These are phyloP conservation scores for Fusarium sarcochroum DNA, from an alignment of 2,329 filamentous ascomycete species.

Conservation along the genomic window DNA sequence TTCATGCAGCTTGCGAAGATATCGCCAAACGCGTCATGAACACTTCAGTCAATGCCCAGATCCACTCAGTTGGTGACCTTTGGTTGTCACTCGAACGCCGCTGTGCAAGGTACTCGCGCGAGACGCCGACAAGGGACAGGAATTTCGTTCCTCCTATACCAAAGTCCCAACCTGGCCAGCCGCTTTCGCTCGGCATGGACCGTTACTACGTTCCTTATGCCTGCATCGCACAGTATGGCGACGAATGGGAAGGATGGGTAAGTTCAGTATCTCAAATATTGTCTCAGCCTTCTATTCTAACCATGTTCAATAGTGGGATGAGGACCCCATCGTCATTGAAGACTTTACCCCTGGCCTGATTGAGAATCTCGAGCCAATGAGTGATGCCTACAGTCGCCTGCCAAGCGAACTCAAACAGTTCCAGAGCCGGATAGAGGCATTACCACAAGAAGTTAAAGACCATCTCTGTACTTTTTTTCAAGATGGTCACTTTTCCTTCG, in stretches of 20 bases:
- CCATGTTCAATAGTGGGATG: not conserved
- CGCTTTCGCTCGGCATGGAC: not conserved
- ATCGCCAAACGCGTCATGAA: conserved; percentile 1
- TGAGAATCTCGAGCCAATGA: not conserved
- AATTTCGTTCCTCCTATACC: conserved; percentile 5
- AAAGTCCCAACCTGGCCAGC: not conserved
- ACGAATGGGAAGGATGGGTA: conserved; percentile 12
- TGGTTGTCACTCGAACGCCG: conserved; percentile 19
- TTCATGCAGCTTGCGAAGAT: conserved; percentile 10
- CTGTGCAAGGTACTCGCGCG: not conserved
- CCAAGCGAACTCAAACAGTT: not conserved
- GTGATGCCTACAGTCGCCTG: not conserved
- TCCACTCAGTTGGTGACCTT: not conserved
- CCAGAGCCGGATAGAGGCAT: not conserved
- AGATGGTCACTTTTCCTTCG: not conserved
- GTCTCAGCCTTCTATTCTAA: not conserved
- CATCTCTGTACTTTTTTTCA: not conserved
- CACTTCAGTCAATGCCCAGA: not conserved
- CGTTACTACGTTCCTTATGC: conserved; percentile 4
- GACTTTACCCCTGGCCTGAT: not conserved
- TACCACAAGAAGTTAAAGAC: not conserved
- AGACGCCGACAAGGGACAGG: not conserved
- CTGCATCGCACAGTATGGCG: not conserved
- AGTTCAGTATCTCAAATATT: not conserved
- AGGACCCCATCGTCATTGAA: not conserved